Percentiles rank a stretch among this genome's conserved stretches.
Conservation (phyloP, 78 protist species). For the Dictyostelium brefeldianum region DNA sequence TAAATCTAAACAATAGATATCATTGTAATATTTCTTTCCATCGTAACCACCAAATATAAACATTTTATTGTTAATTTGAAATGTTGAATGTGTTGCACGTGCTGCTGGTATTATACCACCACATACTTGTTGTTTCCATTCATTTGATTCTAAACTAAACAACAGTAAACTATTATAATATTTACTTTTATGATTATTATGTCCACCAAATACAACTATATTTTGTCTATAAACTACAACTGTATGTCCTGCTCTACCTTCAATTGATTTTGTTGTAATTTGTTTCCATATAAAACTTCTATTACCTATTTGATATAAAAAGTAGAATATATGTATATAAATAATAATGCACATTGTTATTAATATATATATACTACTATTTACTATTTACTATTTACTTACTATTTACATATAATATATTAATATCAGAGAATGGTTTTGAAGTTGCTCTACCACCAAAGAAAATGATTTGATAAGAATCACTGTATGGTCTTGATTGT, state of each 20-base stretch:
- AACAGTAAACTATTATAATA: slow-evolving; percentile 39
- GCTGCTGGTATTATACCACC: slow-evolving; percentile 41
- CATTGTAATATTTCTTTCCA: slow-evolving; percentile 77
- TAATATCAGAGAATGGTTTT: slow-evolving; percentile 70
- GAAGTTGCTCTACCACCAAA: slow-evolving; percentile 56
- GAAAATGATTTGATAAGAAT: slow-evolving; percentile 21
- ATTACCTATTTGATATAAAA: neutral
- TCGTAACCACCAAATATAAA: slow-evolving; percentile 76
- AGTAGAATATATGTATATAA: neutral
- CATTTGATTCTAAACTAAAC: slow-evolving; percentile 30
- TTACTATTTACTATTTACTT: neutral
- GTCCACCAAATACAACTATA: slow-evolving; percentile 72
- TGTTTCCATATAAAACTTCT: slow-evolving; percentile 39
- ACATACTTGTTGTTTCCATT: slow-evolving; percentile 71
- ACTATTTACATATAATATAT: slow-evolving; percentile 14
- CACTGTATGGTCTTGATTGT: neutral
- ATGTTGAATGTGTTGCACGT: slow-evolving; percentile 67
- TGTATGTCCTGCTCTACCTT: slow-evolving; percentile 78
- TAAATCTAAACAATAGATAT: slow-evolving; percentile 57
- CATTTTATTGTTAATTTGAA: slow-evolving; percentile 32
- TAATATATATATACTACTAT: neutral
- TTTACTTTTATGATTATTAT: slow-evolving; percentile 55
- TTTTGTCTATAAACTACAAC: slow-evolving; percentile 17
- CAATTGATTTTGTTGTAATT: slow-evolving; percentile 28
- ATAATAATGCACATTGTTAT: neutral